Conservation (phyloP, 345 rosid genomes). For the Heritiera fomes region DNA sequence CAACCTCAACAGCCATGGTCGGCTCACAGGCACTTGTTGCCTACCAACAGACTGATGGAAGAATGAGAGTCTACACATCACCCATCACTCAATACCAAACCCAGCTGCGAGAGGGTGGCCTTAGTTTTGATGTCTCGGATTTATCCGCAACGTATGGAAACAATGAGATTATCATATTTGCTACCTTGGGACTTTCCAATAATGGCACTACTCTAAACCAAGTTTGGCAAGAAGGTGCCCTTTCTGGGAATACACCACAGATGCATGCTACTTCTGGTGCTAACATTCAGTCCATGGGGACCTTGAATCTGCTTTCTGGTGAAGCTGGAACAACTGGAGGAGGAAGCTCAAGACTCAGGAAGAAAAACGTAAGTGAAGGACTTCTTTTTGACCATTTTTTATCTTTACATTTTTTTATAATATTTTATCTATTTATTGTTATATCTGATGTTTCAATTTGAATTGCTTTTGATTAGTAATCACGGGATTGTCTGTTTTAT, state of each 20-base stretch:
- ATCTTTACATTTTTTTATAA: too few relatives aligned
- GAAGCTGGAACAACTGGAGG: slow-evolving; percentile 40
- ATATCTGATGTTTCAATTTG: background rate
- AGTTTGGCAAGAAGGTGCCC: slow-evolving; percentile 83
- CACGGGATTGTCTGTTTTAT: background rate
- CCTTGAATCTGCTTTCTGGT: slow-evolving; percentile 65
- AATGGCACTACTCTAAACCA: slow-evolving; percentile 54
- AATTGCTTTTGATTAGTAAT: background rate
- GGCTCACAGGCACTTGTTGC: slow-evolving; percentile 91
- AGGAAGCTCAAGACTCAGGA: slow-evolving; percentile 43
- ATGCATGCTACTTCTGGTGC: slow-evolving; percentile 53
- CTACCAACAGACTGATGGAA: slow-evolving; percentile 54
- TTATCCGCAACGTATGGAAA: slow-evolving; percentile 52
- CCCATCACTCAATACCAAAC: slow-evolving; percentile 57
- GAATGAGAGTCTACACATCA: slow-evolving; percentile 64
- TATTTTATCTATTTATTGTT: too few relatives aligned
- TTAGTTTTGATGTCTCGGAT: slow-evolving; percentile 67
- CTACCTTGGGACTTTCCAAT: slow-evolving; percentile 47
- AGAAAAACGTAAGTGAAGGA: slow-evolving; percentile 57
- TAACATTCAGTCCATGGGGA: slow-evolving; percentile 57
- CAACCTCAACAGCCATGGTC: slow-evolving; percentile 60
- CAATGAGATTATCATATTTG: slow-evolving; percentile 70
- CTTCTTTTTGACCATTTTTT: too few relatives aligned
- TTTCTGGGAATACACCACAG: slow-evolving; percentile 44
- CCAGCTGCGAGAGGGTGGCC: slow-evolving; percentile 44